Conservation (phyloP, 176 grass and related monocot genomes). For the Hordeum vulgare region MorexV3_pseudomolecules_assembly NC_058521.1:145142324-145142823, state of each 20-base stretch:
- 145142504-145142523: not conserved
- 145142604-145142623: no score
- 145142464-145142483: not conserved
- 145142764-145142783: no score
- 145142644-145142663: not conserved
- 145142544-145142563: not conserved
- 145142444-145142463: not conserved
- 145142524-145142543: not conserved
- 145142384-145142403: constrained; percentile 23
- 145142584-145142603: not conserved
- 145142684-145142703: not conserved
- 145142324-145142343: not conserved
- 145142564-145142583: not conserved
- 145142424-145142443: not conserved
- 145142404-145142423: not conserved
- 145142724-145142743: not conserved
- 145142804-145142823: no score
- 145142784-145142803: no score
- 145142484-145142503: not conserved
- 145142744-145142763: no score
- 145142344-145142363: constrained; percentile 7
- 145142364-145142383: constrained; percentile 9
- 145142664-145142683: not conserved
- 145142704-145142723: not conserved
- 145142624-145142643: not conserved